A percentile compares a stretch with the other conserved stretches of the same genome.
Conservation (phyloP, 176 grass and related monocot genomes). For the Aegilops longissima region DNA sequence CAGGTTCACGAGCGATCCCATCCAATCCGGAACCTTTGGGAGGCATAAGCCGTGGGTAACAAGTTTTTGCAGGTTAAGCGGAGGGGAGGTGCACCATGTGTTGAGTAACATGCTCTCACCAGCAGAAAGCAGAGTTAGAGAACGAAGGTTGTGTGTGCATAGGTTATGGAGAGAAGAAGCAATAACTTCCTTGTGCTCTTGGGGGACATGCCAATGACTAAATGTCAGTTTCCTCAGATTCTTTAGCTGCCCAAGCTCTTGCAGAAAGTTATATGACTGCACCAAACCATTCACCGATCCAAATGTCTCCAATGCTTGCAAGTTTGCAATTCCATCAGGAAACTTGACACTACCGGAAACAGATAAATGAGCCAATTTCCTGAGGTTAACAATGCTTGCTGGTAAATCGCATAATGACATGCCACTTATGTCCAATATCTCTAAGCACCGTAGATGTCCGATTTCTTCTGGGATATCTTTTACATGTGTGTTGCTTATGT, state of each 20-base stretch:
- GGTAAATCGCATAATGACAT: neutral
- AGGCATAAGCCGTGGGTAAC: rapidly evolving
- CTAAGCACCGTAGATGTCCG: too few species aligned
- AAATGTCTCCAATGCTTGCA: neutral
- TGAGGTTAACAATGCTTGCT: neutral
- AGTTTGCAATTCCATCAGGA: neutral
- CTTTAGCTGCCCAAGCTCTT: neutral
- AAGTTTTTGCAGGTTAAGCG: neutral
- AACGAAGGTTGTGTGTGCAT: too few species aligned
- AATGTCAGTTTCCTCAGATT: neutral
- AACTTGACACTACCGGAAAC: rapidly evolving
- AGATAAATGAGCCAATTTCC: neutral
- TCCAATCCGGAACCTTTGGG: neutral
- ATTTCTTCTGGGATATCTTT: too few species aligned
- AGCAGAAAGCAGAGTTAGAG: too few species aligned
- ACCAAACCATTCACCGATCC: too few species aligned
- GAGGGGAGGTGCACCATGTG: too few species aligned
- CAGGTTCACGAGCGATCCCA: neutral
- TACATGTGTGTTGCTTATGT: too few species aligned
- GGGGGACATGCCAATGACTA: too few species aligned
- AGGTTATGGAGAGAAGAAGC: too few species aligned
- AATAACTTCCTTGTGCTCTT: too few species aligned
- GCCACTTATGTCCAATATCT: too few species aligned
- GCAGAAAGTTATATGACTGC: neutral
- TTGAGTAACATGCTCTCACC: too few species aligned